Evolutionary conservation across 208 protist genomes (phyloP), one percentile per base, ranked within the genome.

Genomic region (Sergeia podlipaevii): DNA sequence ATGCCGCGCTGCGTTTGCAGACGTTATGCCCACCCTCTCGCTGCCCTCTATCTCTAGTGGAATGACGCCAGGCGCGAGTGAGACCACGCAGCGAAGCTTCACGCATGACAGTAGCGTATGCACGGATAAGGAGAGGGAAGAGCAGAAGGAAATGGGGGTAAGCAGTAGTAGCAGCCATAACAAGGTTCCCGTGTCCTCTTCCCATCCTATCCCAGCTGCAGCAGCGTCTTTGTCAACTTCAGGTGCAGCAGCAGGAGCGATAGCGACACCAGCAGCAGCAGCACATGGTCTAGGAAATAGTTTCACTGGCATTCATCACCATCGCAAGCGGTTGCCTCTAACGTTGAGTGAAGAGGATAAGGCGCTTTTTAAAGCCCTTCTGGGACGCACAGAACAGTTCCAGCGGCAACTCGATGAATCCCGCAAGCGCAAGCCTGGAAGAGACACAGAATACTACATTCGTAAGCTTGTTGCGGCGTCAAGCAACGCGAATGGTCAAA

Each of bases 391-490:
- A 10, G 33, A 48, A 18, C 68, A 73, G 33, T 58, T 90, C 39
- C 73, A 89, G 60, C 62, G 50, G 26, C 61, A 72, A 65, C 57
- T 80, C 44, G 71, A 79, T 23, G 65, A 72, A 23, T 66, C 78
- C n/a, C 60, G 64, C 33, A 41, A 26, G 3, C 46, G 41, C 38
- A 59, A 38, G 15, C 59, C 33, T 10, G 74, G 64, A 1, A 59
- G 74, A 1, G 66, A 86, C 56, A 82, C 74, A 39, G 46, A 75
- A 53, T 83, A 76, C 62, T 82, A 78, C 66, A 57, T 77, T 24
- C 54, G 76, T 18, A 75, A 73, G 4, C 60, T 84, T 5, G 51
- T 59, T n/a, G 44, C 18, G 8, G 46, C 18, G 46, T 13, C n/a
- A 8, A 52, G 24, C 46, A 8, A 7, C 46, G 20, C 46, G 20